Evolutionary conservation across 805 yeast species (phyloP).

Genomic region (Candida dajiaensis): DNA sequence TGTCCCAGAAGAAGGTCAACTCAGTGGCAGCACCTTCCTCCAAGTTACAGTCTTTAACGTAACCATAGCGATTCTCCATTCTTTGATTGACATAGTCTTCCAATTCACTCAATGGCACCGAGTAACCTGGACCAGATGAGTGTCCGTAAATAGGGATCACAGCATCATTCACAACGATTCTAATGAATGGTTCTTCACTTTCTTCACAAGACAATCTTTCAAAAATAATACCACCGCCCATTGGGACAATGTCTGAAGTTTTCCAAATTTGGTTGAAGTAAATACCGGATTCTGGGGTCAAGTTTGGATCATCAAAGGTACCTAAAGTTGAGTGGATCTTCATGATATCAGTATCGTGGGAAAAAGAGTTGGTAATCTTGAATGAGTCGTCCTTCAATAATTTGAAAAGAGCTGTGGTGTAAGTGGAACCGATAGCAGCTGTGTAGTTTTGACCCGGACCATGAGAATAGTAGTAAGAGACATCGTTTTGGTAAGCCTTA

Average conservation of each 20-base stretch:
- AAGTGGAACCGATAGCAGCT: conserved; percentile 36
- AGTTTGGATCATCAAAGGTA: conserved; percentile 24
- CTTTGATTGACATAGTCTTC: conserved; percentile 9
- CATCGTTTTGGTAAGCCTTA: conserved; percentile 36
- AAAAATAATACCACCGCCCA: conserved; percentile 38
- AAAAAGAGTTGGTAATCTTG: conserved; percentile 40
- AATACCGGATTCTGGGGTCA: conserved; percentile 32
- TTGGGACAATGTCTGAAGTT: conserved; percentile 41
- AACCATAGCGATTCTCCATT: conserved; percentile 9
- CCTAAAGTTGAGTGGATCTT: conserved; percentile 46
- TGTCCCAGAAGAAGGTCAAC: conserved; percentile 27
- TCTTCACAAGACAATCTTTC: conserved; percentile 37
- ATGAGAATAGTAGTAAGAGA: conserved; percentile 37
- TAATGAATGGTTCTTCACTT: conserved; percentile 29
- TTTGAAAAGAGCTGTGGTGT: conserved; percentile 40
- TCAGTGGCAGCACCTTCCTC: conserved; percentile 9
- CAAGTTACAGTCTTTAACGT: conserved; percentile 14
- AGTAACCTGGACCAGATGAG: conserved; percentile 42
- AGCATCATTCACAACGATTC: conserved; percentile 27
- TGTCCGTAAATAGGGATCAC: conserved; percentile 33
- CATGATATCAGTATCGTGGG: conserved; percentile 53
- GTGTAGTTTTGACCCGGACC: conserved; percentile 44
- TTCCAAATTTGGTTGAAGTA: conserved; percentile 42
- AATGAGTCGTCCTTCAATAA: conserved; percentile 33
- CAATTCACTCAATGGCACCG: conserved; percentile 29